Percentiles rank a stretch among this genome's conserved stretches.
Evolutionary conservation across 495 filamentous ascomycete species (phyloP).

Genomic region (Neurospora sp.): DNA sequence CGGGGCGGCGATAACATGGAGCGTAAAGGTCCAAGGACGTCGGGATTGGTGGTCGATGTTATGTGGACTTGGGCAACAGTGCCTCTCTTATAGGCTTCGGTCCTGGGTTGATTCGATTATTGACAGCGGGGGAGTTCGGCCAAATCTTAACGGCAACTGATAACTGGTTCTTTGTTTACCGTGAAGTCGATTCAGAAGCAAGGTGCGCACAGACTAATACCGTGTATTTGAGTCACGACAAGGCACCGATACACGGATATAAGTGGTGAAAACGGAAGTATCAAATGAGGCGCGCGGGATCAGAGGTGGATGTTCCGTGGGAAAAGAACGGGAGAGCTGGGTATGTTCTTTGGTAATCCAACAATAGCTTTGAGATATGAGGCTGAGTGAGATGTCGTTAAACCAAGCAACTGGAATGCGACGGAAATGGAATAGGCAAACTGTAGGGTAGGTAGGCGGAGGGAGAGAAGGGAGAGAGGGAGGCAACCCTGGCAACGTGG

Average conservation of each 20-base stretch:
- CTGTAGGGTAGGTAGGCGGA: neutral
- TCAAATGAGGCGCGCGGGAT: neutral
- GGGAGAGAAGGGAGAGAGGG: neutral
- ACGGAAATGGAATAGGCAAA: neutral
- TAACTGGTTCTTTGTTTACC: neutral
- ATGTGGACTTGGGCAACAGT: neutral
- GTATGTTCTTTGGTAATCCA: neutral
- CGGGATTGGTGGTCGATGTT: neutral
- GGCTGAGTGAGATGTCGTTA: neutral
- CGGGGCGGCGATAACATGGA: neutral
- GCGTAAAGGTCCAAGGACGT: neutral
- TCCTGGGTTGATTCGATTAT: neutral
- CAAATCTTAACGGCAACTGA: neutral
- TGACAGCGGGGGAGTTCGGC: neutral
- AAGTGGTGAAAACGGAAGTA: neutral
- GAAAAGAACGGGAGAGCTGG: neutral
- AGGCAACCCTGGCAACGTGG: neutral
- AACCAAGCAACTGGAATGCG: neutral
- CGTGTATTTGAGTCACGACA: conserved; percentile 5
- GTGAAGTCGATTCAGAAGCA: neutral
- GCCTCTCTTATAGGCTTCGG: neutral
- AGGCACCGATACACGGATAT: conserved; percentile 1
- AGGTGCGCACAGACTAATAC: conserved; percentile 4
- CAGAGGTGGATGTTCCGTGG: neutral
- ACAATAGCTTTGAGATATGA: neutral